Evolutionary conservation across 345 rosid species (phyloP).

Genomic region (Aurinia saxatilis): DNA sequence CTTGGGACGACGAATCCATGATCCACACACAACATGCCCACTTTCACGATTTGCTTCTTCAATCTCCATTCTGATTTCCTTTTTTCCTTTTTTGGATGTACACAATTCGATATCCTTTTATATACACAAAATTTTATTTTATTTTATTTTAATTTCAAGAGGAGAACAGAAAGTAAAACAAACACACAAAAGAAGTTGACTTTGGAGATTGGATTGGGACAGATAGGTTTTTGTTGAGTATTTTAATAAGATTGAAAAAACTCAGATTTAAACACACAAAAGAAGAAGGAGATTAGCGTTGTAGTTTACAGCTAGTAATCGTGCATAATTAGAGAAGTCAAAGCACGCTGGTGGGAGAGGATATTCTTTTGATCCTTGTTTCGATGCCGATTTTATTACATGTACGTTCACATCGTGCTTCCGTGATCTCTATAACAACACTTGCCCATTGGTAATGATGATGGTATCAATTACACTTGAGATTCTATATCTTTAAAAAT

Average conservation of each 20-base stretch:
- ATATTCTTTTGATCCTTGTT: constrained; percentile 19
- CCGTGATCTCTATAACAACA: constrained; percentile 14
- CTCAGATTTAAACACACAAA: no score
- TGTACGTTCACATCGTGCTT: constrained; percentile 24
- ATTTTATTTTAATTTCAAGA: not conserved
- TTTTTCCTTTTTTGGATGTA: not conserved
- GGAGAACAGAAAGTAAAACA: constrained; percentile 2
- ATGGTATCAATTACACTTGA: no score
- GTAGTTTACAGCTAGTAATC: not conserved
- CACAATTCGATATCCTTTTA: constrained; percentile 2
- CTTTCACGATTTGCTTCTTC: constrained; percentile 41
- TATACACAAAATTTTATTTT: not conserved
- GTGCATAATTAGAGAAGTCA: constrained; percentile 12
- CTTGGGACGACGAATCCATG: constrained; percentile 93
- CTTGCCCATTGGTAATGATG: not conserved
- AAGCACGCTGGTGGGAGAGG: constrained; percentile 12
- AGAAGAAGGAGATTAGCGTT: constrained; percentile 2
- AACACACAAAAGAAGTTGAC: constrained; percentile 21
- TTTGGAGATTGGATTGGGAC: constrained; percentile 12
- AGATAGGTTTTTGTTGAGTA: constrained; percentile 3
- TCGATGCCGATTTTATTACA: constrained; percentile 1
- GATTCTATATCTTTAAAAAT: no score
- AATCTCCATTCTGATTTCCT: constrained; percentile 20
- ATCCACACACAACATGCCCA: constrained; percentile 58
- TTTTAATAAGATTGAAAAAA: not conserved